Evolutionary conservation across 2,329 filamentous ascomycete species (phyloP), one percentile per base, ranked within the genome.

Genomic region (Westerdykella ornata): DNA sequence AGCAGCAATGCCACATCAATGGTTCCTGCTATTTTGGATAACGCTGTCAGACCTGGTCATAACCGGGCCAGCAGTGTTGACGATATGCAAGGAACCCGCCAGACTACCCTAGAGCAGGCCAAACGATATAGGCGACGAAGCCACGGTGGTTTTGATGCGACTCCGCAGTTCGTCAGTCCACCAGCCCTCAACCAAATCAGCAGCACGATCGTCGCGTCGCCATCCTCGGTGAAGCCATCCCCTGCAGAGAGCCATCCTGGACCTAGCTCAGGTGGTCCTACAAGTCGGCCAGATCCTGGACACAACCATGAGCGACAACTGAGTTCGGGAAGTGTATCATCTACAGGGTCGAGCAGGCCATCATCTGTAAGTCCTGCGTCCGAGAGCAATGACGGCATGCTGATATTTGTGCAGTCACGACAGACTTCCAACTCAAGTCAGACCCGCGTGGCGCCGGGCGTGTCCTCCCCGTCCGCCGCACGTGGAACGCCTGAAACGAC

Each of bases 71-170:
- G 63, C 11, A 83, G 80, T 52, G 75, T 76, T 36, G 87, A 94
- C 63, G 86, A 92, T 53, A 78, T 81, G 60, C 77, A 81, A 42
- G 59, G 87, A 45, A 72, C 74, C 54, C 79, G 73, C 43, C 72
- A 74, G 41, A 63, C 72, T 18, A 62, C 69, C n/a, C 66, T 77
- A 14, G 87, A 90, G 19, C 75, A 84, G 28, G 77, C 81, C 8
- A 88, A 84, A 66, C 77, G 86, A 59, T 84, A 88, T 66, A 77
- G 88, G 54, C 80, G 88, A 59, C 81, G 88, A 51, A 96, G 88
- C 67, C 78, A 94, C 69, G 86, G 86, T 51, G 83, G 80, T 42
- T 68, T 83, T 45, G 71, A 73, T 34, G 65, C 55, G 22, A 58
- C 60, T 37, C 56, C 47, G 14, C 44, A 52, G 39, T 38, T 53